These are phyloP conservation scores for Vitis riparia DNA, from an alignment of 164 flowering plant species.

Conservation along the genomic window DNA sequence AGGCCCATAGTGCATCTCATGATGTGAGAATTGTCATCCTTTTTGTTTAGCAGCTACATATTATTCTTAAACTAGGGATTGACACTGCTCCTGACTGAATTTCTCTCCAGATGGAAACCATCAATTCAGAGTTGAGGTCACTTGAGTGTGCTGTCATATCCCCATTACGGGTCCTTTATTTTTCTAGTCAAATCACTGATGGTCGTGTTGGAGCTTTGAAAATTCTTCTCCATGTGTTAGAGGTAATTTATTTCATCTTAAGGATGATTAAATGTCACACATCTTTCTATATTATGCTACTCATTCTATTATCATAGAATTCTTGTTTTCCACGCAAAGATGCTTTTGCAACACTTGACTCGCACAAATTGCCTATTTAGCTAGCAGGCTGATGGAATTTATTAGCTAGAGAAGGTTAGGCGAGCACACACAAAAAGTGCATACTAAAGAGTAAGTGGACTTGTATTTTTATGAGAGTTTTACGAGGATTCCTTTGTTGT, in stretches of 20 bases:
- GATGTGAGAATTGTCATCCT: slow-evolving; percentile 36
- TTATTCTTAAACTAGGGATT: slow-evolving; percentile 2
- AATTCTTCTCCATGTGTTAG: slow-evolving; percentile 93
- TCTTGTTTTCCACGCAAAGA: too few relatives aligned
- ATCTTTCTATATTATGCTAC: neutral
- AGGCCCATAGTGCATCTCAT: slow-evolving; percentile 22
- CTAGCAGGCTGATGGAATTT: too few relatives aligned
- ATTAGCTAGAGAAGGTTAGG: too few relatives aligned
- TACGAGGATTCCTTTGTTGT: too few relatives aligned
- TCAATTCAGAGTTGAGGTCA: slow-evolving; percentile 34
- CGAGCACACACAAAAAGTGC: too few relatives aligned
- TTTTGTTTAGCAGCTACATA: neutral
- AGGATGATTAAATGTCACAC: neutral
- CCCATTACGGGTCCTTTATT: slow-evolving; percentile 69
- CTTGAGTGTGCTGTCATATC: slow-evolving; percentile 85
- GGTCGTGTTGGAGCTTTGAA: slow-evolving; percentile 80
- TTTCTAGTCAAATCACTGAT: slow-evolving; percentile 61
- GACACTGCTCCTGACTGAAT: slow-evolving; percentile 7
- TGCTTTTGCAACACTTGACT: too few relatives aligned
- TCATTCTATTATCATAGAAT: neutral
- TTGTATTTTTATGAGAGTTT: too few relatives aligned
- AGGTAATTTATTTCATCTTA: slow-evolving; percentile 47
- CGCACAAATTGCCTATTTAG: too few relatives aligned
- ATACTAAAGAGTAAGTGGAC: too few relatives aligned
- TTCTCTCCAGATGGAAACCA: slow-evolving; percentile 37